Percentiles rank a stretch among this genome's conserved stretches.
These are phyloP conservation scores for Physcomitrellopsis africana DNA, from an alignment of 225 moss, liverwort and hornwort genomes.

Conservation along the genomic window DNA sequence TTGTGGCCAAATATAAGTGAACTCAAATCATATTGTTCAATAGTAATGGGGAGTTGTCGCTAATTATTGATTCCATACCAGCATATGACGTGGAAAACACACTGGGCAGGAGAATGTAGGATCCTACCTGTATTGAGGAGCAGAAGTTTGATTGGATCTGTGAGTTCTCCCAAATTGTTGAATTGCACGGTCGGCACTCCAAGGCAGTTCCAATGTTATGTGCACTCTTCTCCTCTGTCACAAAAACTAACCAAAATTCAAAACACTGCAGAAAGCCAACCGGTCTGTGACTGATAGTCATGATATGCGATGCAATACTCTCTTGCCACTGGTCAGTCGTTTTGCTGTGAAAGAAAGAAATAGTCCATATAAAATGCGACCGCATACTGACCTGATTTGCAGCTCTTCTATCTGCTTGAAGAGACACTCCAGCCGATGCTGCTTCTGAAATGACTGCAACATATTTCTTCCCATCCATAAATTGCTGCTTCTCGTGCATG, in stretches of 20 bases:
- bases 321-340: background rate
- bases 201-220: conserved; percentile 93
- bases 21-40: conserved; percentile 20
- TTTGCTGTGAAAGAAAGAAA: conserved; percentile 5
- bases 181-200: conserved; percentile 99
- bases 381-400: conserved; percentile 67
- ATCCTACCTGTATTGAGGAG: conserved; percentile 87
- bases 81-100: conserved; percentile 4
- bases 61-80: background rate
- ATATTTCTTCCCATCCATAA: conserved; percentile 97
- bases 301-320: conserved; percentile 13
- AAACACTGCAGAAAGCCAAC: conserved; percentile 10
- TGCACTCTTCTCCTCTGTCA: conserved; percentile 93
- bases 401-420: conserved; percentile 97
- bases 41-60: background rate
- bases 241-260: conserved; percentile 9
- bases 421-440: conserved; percentile 98
- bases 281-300: conserved; percentile 8
- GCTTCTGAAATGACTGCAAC: conserved; percentile 99
- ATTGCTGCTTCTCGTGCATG: conserved; percentile 99
- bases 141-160: conserved; percentile 97
- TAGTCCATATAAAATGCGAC: conserved; percentile 17
- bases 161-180: conserved; percentile 99
- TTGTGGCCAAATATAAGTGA: background rate
- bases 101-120: background rate